These are phyloP conservation scores for Roridomyces roridus DNA, from an alignment of 768 basidiomycete species.

Conservation along the genomic window DNA sequence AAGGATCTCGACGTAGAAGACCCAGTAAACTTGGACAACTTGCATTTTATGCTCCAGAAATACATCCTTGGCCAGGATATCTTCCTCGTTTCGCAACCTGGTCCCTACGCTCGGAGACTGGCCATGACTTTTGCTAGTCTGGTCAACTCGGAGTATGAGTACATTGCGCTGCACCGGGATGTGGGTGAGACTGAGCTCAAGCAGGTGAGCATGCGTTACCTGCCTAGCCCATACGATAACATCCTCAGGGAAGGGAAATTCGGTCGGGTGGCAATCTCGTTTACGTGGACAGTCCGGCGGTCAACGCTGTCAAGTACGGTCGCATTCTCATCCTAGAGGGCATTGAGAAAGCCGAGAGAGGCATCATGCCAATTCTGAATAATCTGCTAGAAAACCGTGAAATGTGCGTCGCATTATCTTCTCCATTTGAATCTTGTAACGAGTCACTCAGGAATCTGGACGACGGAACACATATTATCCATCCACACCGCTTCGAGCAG, in stretches of 20 bases:
- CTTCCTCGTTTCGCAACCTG: conserved; percentile 70
- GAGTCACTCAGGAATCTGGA: conserved; percentile 59
- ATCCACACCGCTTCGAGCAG: conserved; percentile 62
- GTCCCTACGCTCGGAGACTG: conserved; percentile 67
- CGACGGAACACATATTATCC: conserved; percentile 74
- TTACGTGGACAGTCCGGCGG: conserved; percentile 74
- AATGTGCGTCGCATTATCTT: conserved; percentile 46
- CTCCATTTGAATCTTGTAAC: not conserved
- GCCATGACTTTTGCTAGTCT: conserved; percentile 70
- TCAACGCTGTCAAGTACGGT: conserved; percentile 69
- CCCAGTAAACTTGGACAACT: conserved; percentile 58
- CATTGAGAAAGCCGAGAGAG: conserved; percentile 74
- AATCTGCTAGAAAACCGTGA: conserved; percentile 77
- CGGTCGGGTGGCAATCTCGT: conserved; percentile 63
- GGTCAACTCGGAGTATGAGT: conserved; percentile 73
- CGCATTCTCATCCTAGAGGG: conserved; percentile 71
- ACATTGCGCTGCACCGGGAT: conserved; percentile 69
- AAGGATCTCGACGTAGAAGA: conserved; percentile 56
- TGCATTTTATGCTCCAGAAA: conserved; percentile 74
- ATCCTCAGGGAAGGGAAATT: conserved; percentile 62
- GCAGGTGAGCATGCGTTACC: conserved; percentile 44
- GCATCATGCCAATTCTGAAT: conserved; percentile 76
- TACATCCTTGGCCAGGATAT: conserved; percentile 71
- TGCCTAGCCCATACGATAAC: not conserved
- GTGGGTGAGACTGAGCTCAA: conserved; percentile 78